phyloP scores from a whole-genome alignment of 495 filamentous ascomycete species.

The Podospora australis region DNA sequence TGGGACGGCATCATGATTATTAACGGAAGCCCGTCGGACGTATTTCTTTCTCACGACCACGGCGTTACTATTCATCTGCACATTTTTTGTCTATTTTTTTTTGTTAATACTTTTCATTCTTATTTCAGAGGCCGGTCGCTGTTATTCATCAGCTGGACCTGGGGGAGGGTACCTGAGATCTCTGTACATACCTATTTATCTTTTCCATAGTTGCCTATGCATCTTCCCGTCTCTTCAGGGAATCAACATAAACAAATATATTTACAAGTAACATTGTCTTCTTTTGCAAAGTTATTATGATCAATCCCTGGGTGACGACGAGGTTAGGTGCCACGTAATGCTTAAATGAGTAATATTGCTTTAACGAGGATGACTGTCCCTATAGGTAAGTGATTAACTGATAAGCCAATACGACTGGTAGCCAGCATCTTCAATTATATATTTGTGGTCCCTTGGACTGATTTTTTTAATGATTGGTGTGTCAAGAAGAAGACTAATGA shows the following conservation, averaged over 20 bases:
- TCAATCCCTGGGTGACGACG: too few relatives aligned
- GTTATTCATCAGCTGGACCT: background rate
- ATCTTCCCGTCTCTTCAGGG: slow-evolving; percentile 7
- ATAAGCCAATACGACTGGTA: too few relatives aligned
- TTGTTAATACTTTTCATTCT: slow-evolving; percentile 10
- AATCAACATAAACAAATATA: slow-evolving; percentile 2
- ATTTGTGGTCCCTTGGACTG: too few relatives aligned
- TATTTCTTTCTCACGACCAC: slow-evolving; percentile 9
- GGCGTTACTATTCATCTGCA: slow-evolving; percentile 7
- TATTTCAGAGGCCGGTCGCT: background rate
- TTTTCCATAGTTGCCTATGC: slow-evolving; percentile 4
- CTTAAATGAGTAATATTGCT: too few relatives aligned
- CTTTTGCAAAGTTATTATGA: background rate
- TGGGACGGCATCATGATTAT: slow-evolving; percentile 25
- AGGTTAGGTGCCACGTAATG: background rate
- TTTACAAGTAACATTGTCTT: background rate
- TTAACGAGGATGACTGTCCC: too few relatives aligned
- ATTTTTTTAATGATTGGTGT: too few relatives aligned
- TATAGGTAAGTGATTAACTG: too few relatives aligned
- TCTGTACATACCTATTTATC: background rate
- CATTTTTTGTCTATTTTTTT: background rate
- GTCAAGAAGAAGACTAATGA: too few relatives aligned
- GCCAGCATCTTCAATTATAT: too few relatives aligned
- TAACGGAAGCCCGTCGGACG: slow-evolving; percentile 17
- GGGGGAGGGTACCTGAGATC: background rate